phyloP scores from a whole-genome alignment of 176 grass and related monocot genomes.

The Eleusine indica region DNA sequence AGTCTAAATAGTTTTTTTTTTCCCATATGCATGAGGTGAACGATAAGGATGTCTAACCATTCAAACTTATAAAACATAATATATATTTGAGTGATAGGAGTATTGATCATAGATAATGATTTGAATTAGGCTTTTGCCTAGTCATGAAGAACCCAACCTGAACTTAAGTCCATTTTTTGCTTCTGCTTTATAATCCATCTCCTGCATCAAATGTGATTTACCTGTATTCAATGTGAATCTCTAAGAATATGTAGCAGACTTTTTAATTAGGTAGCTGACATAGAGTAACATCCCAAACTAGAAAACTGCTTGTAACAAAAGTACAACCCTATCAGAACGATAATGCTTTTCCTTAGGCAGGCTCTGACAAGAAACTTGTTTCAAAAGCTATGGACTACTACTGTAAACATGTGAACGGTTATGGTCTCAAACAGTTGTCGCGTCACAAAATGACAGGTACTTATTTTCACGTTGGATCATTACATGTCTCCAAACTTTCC shows the following conservation, averaged over 20 bases:
- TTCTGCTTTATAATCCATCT: slow-evolving; percentile 99
- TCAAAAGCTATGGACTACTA: not conserved
- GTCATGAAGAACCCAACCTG: slow-evolving; percentile 62
- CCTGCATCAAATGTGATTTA: slow-evolving; percentile 99
- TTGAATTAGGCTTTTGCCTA: slow-evolving; percentile 19
- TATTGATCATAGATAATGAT: slow-evolving; percentile 26
- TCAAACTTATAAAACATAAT: slow-evolving; percentile 2
- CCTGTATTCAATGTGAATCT: slow-evolving; percentile 99
- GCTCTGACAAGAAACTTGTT: not conserved
- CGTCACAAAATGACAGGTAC: not conserved
- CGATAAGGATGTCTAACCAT: slow-evolving; percentile 8
- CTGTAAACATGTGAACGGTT: not conserved
- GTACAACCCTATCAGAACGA: slow-evolving; percentile 12
- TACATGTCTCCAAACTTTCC: not conserved
- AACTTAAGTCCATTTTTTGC: slow-evolving; percentile 91
- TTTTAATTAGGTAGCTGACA: slow-evolving; percentile 27
- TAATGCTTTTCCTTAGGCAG: not conserved
- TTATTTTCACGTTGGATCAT: not conserved
- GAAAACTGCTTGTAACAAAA: slow-evolving; percentile 21
- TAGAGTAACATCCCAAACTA: not conserved
- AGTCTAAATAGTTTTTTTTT: not conserved
- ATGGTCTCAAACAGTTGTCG: not conserved
- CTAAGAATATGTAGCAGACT: slow-evolving; percentile 66
- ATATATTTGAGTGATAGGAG: not conserved
- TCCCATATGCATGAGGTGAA: not conserved